phyloP scores from a whole-genome alignment of 805 yeast genomes.

The Jamesozyma gamospora region DNA sequence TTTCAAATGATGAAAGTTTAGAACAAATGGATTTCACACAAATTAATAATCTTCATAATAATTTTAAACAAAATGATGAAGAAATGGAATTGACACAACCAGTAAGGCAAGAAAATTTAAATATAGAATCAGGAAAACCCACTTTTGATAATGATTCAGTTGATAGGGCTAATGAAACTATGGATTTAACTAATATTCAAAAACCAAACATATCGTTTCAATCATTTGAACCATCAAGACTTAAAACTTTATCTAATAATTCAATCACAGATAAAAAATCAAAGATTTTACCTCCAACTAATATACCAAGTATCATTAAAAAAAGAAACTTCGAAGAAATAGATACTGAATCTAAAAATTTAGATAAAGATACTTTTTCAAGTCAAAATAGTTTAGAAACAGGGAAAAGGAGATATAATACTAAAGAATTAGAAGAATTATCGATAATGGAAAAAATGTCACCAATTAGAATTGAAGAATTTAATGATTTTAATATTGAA shows the following conservation, averaged over 20 bases:
- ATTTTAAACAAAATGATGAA: background rate
- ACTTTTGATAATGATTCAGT: background rate
- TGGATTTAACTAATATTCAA: constrained; percentile 5
- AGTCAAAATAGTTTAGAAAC: background rate
- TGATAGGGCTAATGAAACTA: background rate
- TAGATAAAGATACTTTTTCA: background rate
- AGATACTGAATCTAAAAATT: background rate
- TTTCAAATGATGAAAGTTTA: background rate
- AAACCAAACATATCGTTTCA: background rate
- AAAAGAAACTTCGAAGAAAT: background rate
- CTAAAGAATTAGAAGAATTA: constrained; percentile 10
- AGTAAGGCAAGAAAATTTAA: background rate
- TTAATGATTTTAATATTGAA: constrained; percentile 1
- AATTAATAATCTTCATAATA: background rate
- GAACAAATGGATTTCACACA: constrained; percentile 10
- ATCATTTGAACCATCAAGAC: background rate
- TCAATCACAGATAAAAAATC: background rate
- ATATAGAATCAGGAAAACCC: background rate
- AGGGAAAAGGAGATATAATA: background rate
- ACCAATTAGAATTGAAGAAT: constrained; percentile 13
- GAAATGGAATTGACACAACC: constrained; percentile 3
- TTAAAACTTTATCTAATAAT: background rate
- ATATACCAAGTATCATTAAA: constrained; percentile 2
- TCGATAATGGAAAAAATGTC: constrained; percentile 22
- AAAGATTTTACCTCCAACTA: constrained; percentile 1